phyloP scores from a whole-genome alignment of 140 eudicot species.

The Anethum foeniculum region DNA sequence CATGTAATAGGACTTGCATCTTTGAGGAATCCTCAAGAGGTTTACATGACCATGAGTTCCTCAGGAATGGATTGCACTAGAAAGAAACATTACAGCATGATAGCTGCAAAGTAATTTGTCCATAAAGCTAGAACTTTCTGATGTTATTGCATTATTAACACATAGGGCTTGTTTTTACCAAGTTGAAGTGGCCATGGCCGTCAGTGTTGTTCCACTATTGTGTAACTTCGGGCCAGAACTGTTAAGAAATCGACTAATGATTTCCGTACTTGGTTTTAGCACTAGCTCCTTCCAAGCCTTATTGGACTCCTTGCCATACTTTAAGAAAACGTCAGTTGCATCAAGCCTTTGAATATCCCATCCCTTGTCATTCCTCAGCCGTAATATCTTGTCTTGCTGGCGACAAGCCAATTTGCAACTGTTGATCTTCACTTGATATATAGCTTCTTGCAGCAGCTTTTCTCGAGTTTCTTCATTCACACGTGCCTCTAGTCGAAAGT shows the following conservation, averaged over 20 bases:
- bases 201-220: background rate
- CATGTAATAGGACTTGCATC: background rate
- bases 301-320: conserved; percentile 34
- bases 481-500: conserved; percentile 33
- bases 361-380: conserved; percentile 41
- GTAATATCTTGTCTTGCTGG: conserved; percentile 50
- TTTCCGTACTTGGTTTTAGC: conserved; percentile 31
- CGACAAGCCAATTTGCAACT: conserved; percentile 47
- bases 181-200: conserved; percentile 31
- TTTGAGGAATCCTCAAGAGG: conserved; percentile 1
- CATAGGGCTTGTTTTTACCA: background rate
- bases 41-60: background rate
- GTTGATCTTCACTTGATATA: conserved; percentile 43
- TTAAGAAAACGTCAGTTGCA: conserved; percentile 55
- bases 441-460: conserved; percentile 42
- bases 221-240: conserved; percentile 15
- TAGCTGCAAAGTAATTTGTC: background rate
- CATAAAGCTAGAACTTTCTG: background rate
- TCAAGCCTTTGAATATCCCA: conserved; percentile 74
- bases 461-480: conserved; percentile 19
- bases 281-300: conserved; percentile 55
- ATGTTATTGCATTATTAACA: background rate
- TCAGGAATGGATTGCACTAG: background rate
- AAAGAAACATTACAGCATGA: background rate
- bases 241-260: conserved; percentile 43